Evolutionary conservation across 805 yeast genomes (phyloP).

Genomic region (Candida sithepensis): DNA sequence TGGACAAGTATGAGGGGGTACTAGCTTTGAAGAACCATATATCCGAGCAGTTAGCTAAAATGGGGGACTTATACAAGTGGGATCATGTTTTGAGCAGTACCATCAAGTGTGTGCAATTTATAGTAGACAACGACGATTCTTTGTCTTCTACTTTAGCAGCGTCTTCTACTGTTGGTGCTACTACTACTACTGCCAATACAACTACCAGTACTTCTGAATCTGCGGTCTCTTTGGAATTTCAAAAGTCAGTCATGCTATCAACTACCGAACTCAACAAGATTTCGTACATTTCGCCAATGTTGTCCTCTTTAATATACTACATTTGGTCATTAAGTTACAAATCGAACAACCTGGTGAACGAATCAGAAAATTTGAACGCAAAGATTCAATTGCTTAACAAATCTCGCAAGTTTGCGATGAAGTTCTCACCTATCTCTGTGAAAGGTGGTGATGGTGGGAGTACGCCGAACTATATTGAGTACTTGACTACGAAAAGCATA

Average conservation of each 20-base stretch:
- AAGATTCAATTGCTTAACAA: conserved; percentile 17
- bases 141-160: background rate
- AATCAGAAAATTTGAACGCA: conserved; percentile 16
- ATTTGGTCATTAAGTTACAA: conserved; percentile 17
- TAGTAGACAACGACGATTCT: background rate
- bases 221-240: background rate
- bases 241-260: background rate
- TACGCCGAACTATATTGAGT: conserved; percentile 6
- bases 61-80: conserved; percentile 3
- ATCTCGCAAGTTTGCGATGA: conserved; percentile 12
- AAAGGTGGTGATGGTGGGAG: background rate
- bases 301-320: conserved; percentile 24
- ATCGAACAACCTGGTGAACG: conserved; percentile 6
- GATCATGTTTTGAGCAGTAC: conserved; percentile 10
- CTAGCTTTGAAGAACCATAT: conserved; percentile 19
- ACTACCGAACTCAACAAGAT: conserved; percentile 7
- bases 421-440: background rate
- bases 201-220: too few relatives aligned
- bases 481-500: conserved; percentile 8
- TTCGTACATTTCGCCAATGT: conserved; percentile 21
- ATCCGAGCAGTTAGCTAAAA: conserved; percentile 11
- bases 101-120: conserved; percentile 2
- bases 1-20: conserved; percentile 18
- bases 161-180: too few relatives aligned
- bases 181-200: too few relatives aligned